Conservation (phyloP, 768 basidiomycete species). For the Amanita polypyramis region DNA sequence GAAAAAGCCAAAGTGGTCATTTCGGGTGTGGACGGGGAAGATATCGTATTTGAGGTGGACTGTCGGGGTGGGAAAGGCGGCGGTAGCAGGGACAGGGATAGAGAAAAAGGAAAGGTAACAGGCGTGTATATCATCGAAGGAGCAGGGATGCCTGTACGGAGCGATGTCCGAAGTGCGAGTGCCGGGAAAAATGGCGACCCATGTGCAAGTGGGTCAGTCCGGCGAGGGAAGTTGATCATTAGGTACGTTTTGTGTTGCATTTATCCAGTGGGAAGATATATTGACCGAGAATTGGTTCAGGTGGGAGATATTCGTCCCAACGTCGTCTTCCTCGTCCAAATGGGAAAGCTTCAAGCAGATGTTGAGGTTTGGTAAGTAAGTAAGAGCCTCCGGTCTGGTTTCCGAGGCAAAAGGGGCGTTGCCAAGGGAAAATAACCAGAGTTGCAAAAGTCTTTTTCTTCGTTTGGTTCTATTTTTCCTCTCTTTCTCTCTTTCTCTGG, state of each 20-base stretch:
- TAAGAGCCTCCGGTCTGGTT: background rate
- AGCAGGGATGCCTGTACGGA: conserved; percentile 5
- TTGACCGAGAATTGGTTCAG: conserved; percentile 10
- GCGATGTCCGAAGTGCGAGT: background rate
- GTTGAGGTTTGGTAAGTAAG: conserved; percentile 13
- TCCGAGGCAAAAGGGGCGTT: background rate
- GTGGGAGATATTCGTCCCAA: conserved; percentile 19
- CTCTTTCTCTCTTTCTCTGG: background rate
- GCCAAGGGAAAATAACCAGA: too few species aligned
- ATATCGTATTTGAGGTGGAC: conserved; percentile 36
- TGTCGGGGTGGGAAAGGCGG: conserved; percentile 30
- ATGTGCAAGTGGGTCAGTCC: conserved; percentile 8
- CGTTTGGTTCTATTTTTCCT: too few species aligned
- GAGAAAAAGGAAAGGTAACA: conserved; percentile 28
- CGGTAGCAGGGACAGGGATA: conserved; percentile 25
- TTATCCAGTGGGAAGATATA: background rate
- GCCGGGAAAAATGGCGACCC: background rate
- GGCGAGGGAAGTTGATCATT: conserved; percentile 15
- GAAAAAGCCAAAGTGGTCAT: conserved; percentile 37
- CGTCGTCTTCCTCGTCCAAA: conserved; percentile 11
- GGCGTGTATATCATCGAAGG: conserved; percentile 25
- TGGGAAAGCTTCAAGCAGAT: conserved; percentile 14
- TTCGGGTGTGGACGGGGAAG: conserved; percentile 40
- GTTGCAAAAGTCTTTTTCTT: background rate
- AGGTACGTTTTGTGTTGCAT: conserved; percentile 13